phyloP scores from a whole-genome alignment of 257 asterid genomes.

The Euphrasia confusa region DNA sequence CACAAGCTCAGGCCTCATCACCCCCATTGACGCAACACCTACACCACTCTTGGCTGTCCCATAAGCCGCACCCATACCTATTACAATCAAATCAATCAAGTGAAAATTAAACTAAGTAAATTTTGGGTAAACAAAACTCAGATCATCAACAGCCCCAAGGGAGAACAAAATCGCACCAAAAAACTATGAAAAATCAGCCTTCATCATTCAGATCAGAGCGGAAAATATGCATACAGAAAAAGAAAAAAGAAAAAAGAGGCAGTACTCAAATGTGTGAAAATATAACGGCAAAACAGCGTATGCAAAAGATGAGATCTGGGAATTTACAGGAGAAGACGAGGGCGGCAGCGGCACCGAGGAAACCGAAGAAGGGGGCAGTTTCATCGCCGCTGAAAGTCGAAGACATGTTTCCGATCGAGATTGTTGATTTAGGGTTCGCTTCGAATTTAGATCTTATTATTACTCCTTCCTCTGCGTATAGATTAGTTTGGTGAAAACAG shows the following conservation, averaged over 20 bases:
- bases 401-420: slow-evolving; percentile 34
- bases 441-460: slow-evolving; percentile 24
- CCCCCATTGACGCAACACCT: slow-evolving; percentile 93
- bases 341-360: slow-evolving; percentile 67
- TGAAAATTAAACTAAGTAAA: slow-evolving; percentile 10
- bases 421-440: slow-evolving; percentile 22
- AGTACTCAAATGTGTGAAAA: neutral
- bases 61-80: slow-evolving; percentile 92
- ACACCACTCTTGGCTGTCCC: slow-evolving; percentile 94
- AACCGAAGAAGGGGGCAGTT: slow-evolving; percentile 70
- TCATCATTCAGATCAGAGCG: slow-evolving; percentile 19
- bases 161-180: neutral
- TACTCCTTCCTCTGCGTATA: neutral
- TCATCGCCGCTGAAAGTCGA: slow-evolving; percentile 64
- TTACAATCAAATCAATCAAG: slow-evolving; percentile 2
- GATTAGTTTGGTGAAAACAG: slow-evolving; percentile 27
- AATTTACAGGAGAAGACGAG: slow-evolving; percentile 59
- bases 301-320: slow-evolving; percentile 24
- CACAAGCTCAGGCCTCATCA: slow-evolving; percentile 86
- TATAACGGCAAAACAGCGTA: neutral
- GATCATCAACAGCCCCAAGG: too few relatives aligned
- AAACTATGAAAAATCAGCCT: neutral
- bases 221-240: neutral
- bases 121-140: neutral
- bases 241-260: neutral